Base-by-base conservation (phyloP, 331 rosid genomes). In the Pyrus hybrid region DNA sequence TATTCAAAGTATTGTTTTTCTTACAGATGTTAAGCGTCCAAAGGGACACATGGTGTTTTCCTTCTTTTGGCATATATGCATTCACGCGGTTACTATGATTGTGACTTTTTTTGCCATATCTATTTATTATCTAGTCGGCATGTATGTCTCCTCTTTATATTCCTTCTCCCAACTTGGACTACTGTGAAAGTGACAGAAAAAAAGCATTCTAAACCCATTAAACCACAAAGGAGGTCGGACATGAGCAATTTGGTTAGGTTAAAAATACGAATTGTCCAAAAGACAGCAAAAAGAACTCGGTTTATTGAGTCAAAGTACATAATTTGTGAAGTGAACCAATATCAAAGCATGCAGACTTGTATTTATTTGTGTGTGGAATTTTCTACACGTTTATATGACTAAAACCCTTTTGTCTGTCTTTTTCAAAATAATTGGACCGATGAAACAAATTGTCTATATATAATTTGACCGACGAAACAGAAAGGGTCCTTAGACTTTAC, bases 361-460 rank as follows among this genome's bases (percentile, higher is more conserved):
- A 8, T 14, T 64, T 6, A 4, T 64, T 26, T 29, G 9, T 28
- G 53, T 67, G 68, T 21, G n/a, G 74, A 56, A 63, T 68, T 79
- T 78, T 76, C 77, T 43, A 72, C 84, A 76, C 84, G 79, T 83
- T 79, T 75, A 57, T 32, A 13, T n/a, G 71, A 75, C 77, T 12
- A 35, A 67, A 72, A n/a, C 25, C 21, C 5, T 41, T 41, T 26
- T 43, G 25, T 63, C 21, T 62, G 60, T 56, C 68, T 13, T 43
- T 45, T 14, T 74, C 62, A 28, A 13, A 11, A 47, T 68, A 14
- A 35, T 58, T 41, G 56, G 63, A 65, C 67, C 35, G n/a, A 43
- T 51, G n/a, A 51, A 17, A 51, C 21, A 74, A 83, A 37, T 9
- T 37, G 13, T 37, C 45, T 3, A 37, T 37, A 37, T 37, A 37